phyloP scores from a whole-genome alignment of 2,329 filamentous ascomycete species.

The Chrysoporthe deuterocubensis region DNA sequence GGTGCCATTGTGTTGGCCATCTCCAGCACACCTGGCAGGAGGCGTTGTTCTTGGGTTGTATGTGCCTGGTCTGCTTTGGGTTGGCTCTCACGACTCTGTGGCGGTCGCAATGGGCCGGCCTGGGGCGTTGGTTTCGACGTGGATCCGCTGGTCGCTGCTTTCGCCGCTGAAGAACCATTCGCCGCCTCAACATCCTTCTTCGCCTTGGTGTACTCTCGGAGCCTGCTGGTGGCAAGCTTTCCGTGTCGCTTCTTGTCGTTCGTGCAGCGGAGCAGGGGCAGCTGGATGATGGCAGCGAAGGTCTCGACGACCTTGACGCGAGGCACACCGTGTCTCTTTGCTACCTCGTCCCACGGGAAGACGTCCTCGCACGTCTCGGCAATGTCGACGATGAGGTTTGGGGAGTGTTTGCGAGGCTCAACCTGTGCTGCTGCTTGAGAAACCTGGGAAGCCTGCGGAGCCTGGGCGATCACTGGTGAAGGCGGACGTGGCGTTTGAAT shows the following conservation, averaged over 20 bases:
- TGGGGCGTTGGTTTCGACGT: not conserved
- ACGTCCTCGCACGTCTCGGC: constrained; percentile 51
- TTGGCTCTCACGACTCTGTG: not conserved
- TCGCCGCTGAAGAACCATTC: not conserved
- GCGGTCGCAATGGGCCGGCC: not conserved
- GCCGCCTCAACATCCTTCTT: constrained; percentile 37
- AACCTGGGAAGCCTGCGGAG: constrained; percentile 21
- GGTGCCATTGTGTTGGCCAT: constrained; percentile 27
- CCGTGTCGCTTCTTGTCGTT: constrained; percentile 49
- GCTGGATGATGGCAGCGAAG: constrained; percentile 52
- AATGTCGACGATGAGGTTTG: constrained; percentile 51
- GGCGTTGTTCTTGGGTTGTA: not conserved
- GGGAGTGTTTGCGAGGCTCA: constrained; percentile 41
- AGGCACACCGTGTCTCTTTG: constrained; percentile 47
- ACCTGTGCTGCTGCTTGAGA: constrained; percentile 31
- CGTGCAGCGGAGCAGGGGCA: constrained; percentile 51
- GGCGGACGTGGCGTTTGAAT: constrained; percentile 7
- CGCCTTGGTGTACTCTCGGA: constrained; percentile 48
- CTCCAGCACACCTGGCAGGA: constrained; percentile 26
- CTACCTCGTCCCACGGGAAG: constrained; percentile 52
- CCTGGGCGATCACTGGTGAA: not conserved
- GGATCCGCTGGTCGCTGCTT: not conserved
- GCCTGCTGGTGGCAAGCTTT: constrained; percentile 44
- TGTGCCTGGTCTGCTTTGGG: not conserved
- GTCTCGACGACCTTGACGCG: constrained; percentile 51